Evolutionary conservation across 164 flowering plant species (phyloP).

Genomic region (Chimonanthus salicifolius): DNA sequence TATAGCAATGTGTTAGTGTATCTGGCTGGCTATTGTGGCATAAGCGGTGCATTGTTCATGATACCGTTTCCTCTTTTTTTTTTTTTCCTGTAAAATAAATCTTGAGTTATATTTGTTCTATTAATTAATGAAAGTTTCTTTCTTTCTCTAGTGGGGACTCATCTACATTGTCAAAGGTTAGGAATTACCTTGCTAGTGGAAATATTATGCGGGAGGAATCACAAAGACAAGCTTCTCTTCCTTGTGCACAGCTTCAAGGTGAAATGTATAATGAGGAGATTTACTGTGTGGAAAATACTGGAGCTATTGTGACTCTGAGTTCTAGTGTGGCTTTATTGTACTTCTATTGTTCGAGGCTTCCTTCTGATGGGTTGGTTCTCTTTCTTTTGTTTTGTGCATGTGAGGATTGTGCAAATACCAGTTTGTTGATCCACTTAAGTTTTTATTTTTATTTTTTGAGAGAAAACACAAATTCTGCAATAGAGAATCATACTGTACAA

Average conservation of each 20-base stretch:
- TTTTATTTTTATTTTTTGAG: too few species aligned
- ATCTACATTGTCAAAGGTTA: conserved; percentile 31
- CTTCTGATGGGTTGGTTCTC: conserved; percentile 70
- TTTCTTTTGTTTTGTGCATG: too few species aligned
- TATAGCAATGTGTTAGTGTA: background rate
- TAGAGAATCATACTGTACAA: too few species aligned
- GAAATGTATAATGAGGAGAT: conserved; percentile 35
- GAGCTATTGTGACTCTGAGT: conserved; percentile 58
- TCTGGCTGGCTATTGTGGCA: too few species aligned
- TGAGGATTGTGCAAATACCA: too few species aligned
- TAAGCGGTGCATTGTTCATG: too few species aligned
- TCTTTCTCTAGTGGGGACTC: conserved; percentile 44
- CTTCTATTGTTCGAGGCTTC: conserved; percentile 79
- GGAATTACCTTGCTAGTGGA: conserved; percentile 53
- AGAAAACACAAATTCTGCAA: too few species aligned
- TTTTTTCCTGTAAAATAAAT: background rate
- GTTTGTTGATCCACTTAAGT: background rate
- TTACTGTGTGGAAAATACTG: conserved; percentile 62
- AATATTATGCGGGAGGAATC: conserved; percentile 67
- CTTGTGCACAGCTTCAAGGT: conserved; percentile 44
- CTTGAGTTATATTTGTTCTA: too few species aligned
- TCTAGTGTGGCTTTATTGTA: conserved; percentile 57
- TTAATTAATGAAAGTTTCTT: background rate
- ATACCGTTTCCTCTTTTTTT: too few species aligned
- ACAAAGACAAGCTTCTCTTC: conserved; percentile 43